Evolutionary conservation across 176 grass and related monocot genomes (phyloP), one percentile per base, ranked within the genome.

Genomic region (Ensete ventricosum): DNA sequence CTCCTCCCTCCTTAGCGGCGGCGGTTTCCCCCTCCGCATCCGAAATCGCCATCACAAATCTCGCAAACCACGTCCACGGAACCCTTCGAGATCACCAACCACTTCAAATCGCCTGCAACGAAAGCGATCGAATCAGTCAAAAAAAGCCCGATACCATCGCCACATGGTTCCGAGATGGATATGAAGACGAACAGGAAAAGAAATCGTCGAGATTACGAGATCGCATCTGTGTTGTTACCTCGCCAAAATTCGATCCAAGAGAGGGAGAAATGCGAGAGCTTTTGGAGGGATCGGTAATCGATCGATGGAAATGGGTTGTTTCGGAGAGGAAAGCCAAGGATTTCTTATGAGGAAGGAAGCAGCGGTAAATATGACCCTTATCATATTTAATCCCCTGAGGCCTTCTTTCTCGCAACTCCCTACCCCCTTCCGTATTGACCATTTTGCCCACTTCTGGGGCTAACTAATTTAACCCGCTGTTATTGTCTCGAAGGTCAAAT

Each of bases 31-130:
- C 53, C 67, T 72, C 85, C 49, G 83, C 77, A 54, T 86, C 85
- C 78, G 83, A 79, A 80, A 85, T 91, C 87, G 85, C 60, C 76
- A 52, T 55, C 26, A 9, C 23, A 25, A 62, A 76, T 72, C 62
- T 13, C 22, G 25, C 55, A 19, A 59, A 59, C 17, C 17, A 59
- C 17, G 2, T 19, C 55, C 55, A 58, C 14, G 24, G 24, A 25
- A 25, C 24, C 24, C 24, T 58, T 3, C 55, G 55, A 58, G 14
- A 59, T 19, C 16, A 20, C 62, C 22, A 64, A 8, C 62, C 26
- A 25, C 23, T 64, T 10, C 62, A 26, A 64, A 25, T 64, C 62
- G 21, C 22, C 62, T 64, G 62, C 62, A 4, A 25, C 55, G 62
- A 23, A 26, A 13, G 22, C 62, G 62, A 64, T 64, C 62, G 26